Conservation (phyloP, 108 stramenopile species). For the Skeletonema potamos region DNA sequence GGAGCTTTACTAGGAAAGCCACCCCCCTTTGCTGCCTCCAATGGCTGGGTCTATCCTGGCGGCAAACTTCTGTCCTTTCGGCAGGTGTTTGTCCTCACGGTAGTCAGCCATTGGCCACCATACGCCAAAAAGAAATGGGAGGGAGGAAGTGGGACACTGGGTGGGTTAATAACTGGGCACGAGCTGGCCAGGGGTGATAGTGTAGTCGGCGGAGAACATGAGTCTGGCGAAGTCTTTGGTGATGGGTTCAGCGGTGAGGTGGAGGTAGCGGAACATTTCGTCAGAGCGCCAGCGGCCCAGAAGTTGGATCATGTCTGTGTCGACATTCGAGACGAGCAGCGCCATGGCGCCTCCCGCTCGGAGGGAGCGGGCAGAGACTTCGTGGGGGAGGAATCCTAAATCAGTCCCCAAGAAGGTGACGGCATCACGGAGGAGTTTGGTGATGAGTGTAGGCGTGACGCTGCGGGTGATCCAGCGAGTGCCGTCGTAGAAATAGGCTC, state of each 20-base stretch:
- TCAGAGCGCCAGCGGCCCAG: slow-evolving; percentile 56
- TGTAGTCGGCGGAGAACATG: slow-evolving; percentile 43
- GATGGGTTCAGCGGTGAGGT: slow-evolving; percentile 37
- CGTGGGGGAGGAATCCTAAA: slow-evolving; percentile 27
- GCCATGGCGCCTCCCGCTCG: slow-evolving; percentile 64
- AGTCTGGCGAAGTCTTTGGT: slow-evolving; percentile 15
- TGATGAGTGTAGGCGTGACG: slow-evolving; percentile 1
- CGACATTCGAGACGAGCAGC: slow-evolving; percentile 41
- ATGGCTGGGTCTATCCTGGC: too few relatives aligned
- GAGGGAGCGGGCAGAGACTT: slow-evolving; percentile 46
- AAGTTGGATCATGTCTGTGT: slow-evolving; percentile 49
- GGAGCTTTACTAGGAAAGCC: too few relatives aligned
- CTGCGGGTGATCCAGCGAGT: neutral
- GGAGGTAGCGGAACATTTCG: slow-evolving; percentile 58
- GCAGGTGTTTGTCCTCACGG: too few relatives aligned
- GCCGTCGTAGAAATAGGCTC: too few relatives aligned
- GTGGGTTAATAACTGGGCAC: slow-evolving; percentile 1
- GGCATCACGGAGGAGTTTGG: slow-evolving; percentile 1
- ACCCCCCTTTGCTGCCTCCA: too few relatives aligned
- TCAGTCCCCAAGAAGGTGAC: slow-evolving; percentile 7
- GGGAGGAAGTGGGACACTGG: neutral
- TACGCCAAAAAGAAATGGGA: neutral
- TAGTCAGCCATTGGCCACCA: too few relatives aligned
- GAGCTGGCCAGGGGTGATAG: slow-evolving; percentile 18
- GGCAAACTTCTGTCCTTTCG: too few relatives aligned